Evolutionary conservation across 208 protist species (phyloP), one percentile per base, ranked within the genome.

Genomic region (Crithidia bombi): DNA sequence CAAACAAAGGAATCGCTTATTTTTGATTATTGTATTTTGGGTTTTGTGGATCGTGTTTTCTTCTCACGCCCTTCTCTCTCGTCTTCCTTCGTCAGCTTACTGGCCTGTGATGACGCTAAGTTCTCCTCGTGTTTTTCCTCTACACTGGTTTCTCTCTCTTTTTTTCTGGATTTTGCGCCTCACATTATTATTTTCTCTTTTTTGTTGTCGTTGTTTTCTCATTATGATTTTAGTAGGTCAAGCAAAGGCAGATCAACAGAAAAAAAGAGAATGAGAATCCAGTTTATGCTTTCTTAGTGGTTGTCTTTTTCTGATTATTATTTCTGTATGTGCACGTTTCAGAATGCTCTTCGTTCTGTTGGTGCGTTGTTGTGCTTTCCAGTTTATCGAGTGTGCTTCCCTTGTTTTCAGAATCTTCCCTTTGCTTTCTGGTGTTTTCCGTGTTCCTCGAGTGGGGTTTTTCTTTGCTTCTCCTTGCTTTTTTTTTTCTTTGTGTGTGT

Each of bases 401-500:
- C 3, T 10, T 51, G 46, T 17, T 28, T 28, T 51, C n/a, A 9
- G 17, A 28, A 2, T 51, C 12, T 36, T 36, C n/a, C 15, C 6
- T 26, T 50, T 21, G 33, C 5, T 41, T 33, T 7, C 15, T 12
- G 5, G 3, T 28, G 6, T 51, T 47, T 51, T 51, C 7, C 21
- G 23, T 17, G 46, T 23, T 30, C 46, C 14, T 51, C 28, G 46
- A 51, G 17, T 51, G 6, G 14, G 14, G 14, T 21, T 47, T 47
- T 17, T 47, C 41, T 47, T 47, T n/a, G n/a, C n/a, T n/a, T n/a
- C n/a, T n/a, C n/a, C n/a, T n/a, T n/a, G n/a, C n/a, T n/a, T 10
- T 47, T 47, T 47, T 21, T 47, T 47, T 17, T 47, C 41, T 47
- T 47, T n/a, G n/a, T n/a, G n/a, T n/a, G n/a, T n/a, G n/a, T n/a